Evolutionary conservation across 2,329 filamentous ascomycete species (phyloP).

Genomic region (Xylaria sp.): DNA sequence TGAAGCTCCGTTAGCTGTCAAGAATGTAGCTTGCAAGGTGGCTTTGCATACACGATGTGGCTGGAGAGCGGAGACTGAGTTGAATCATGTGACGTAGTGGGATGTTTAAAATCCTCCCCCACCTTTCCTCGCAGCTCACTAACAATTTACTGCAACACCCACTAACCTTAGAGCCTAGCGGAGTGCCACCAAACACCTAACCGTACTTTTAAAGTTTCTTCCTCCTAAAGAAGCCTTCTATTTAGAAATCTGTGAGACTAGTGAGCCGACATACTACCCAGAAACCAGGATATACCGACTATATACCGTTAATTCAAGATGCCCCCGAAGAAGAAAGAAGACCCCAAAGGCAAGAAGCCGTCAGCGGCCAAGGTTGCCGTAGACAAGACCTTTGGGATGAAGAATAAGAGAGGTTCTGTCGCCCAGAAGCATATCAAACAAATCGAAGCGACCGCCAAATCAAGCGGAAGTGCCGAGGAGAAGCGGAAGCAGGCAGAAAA

Average conservation of each 20-base stretch:
- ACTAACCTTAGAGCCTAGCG: slow-evolving; percentile 33
- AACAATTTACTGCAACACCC: slow-evolving; percentile 33
- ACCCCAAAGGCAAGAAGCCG: slow-evolving; percentile 63
- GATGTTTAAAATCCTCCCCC: slow-evolving; percentile 37
- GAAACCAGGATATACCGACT: neutral
- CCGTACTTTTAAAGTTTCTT: slow-evolving; percentile 26
- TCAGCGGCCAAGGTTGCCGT: slow-evolving; percentile 74
- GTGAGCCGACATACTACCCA: neutral
- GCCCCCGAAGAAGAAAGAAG: slow-evolving; percentile 74
- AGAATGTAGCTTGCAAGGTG: slow-evolving; percentile 16
- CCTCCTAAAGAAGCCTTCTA: slow-evolving; percentile 3
- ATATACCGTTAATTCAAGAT: slow-evolving; percentile 58
- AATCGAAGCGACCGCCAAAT: slow-evolving; percentile 77
- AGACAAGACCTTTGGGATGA: slow-evolving; percentile 99
- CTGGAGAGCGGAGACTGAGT: slow-evolving; percentile 15
- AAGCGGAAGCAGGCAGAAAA: slow-evolving; percentile 80
- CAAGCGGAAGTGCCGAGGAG: slow-evolving; percentile 83
- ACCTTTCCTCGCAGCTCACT: slow-evolving; percentile 42
- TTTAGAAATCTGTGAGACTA: neutral
- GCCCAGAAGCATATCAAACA: slow-evolving; percentile 92
- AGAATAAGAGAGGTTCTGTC: slow-evolving; percentile 96
- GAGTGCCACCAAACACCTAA: slow-evolving; percentile 27
- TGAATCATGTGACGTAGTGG: slow-evolving; percentile 41
- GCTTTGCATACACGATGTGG: slow-evolving; percentile 29
- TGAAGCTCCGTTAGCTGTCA: slow-evolving; percentile 41